These are phyloP conservation scores for Globisporangium parvum DNA, from an alignment of 352 stramenopile species.

Conservation along the genomic window DNA sequence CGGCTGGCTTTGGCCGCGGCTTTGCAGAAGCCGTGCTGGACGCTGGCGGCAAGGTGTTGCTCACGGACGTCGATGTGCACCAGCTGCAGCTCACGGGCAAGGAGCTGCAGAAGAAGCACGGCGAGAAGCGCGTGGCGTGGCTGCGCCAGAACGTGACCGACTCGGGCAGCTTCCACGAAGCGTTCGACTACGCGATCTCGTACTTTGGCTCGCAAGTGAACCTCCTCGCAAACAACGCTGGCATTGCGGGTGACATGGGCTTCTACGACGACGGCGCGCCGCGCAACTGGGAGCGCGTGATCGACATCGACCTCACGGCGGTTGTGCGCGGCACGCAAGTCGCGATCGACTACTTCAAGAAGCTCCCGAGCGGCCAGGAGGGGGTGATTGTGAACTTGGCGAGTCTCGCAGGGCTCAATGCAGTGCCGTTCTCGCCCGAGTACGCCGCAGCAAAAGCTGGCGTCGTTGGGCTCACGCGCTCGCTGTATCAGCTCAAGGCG, in stretches of 20 bases:
- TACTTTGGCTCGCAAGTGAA: constrained; percentile 63
- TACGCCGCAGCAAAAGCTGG: constrained; percentile 73
- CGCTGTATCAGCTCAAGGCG: constrained; percentile 52
- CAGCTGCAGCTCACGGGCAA: constrained; percentile 52
- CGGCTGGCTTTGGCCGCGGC: constrained; percentile 53
- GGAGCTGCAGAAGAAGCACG: constrained; percentile 44
- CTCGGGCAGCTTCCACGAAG: constrained; percentile 45
- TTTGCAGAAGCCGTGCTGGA: constrained; percentile 58
- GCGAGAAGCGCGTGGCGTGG: constrained; percentile 49
- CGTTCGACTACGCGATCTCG: constrained; percentile 50
- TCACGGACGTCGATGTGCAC: constrained; percentile 71
- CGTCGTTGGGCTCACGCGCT: constrained; percentile 69
- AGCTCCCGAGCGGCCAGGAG: constrained; percentile 50
- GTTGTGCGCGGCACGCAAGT: constrained; percentile 67
- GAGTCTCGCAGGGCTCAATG: constrained; percentile 52
- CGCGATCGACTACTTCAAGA: constrained; percentile 50
- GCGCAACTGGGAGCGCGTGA: constrained; percentile 50
- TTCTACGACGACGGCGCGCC: constrained; percentile 40
- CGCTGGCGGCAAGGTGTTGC: constrained; percentile 49
- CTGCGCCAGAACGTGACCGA: constrained; percentile 70
- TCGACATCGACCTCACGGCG: constrained; percentile 66
- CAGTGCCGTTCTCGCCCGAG: constrained; percentile 49
- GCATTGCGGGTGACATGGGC: constrained; percentile 51
- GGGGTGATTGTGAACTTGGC: constrained; percentile 68
- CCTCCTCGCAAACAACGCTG: constrained; percentile 77